Percentiles rank a stretch among this genome's conserved stretches.
Conservation (phyloP, 352 stramenopile genomes). For the Globisporangium parvum region DNA sequence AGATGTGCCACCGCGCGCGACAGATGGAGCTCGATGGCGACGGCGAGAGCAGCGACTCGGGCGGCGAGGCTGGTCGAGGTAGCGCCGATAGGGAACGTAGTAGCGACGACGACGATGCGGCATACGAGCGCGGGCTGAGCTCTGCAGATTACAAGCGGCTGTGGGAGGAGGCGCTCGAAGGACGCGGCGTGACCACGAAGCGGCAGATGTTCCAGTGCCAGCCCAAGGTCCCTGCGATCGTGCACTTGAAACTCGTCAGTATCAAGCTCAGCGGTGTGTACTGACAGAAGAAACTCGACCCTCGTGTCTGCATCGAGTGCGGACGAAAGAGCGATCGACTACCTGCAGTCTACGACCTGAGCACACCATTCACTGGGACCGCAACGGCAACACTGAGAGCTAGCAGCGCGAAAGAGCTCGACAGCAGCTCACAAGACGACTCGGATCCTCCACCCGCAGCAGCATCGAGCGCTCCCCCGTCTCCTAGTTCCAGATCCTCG, state of each 20-base stretch:
- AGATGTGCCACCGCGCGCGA: slow-evolving; percentile 33
- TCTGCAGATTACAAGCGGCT: slow-evolving; percentile 32
- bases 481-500: not conserved
- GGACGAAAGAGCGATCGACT: slow-evolving; percentile 12
- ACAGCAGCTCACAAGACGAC: slow-evolving; percentile 3
- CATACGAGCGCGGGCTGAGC: slow-evolving; percentile 28
- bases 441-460: not conserved
- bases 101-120: slow-evolving; percentile 15
- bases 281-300: slow-evolving; percentile 41
- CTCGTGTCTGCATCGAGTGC: slow-evolving; percentile 48
- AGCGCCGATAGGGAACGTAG: slow-evolving; percentile 2
- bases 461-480: not conserved
- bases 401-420: not conserved
- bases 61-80: slow-evolving; percentile 8
- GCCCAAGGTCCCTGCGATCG: slow-evolving; percentile 22
- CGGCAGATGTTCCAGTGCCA: slow-evolving; percentile 17
- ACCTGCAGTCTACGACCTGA: slow-evolving; percentile 18
- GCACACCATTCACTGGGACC: slow-evolving; percentile 16
- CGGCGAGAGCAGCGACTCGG: slow-evolving; percentile 5
- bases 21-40: slow-evolving; percentile 3
- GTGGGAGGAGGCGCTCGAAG: slow-evolving; percentile 42
- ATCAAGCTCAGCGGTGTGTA: slow-evolving; percentile 43
- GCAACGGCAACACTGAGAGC: not conserved
- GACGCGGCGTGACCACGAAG: slow-evolving; percentile 15
- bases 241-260: slow-evolving; percentile 29